A percentile compares a stretch with the other conserved stretches of the same genome.
These are phyloP conservation scores for Cucurbita argyrosperma DNA, from an alignment of 306 rosid species.

Conservation along the genomic window DNA sequence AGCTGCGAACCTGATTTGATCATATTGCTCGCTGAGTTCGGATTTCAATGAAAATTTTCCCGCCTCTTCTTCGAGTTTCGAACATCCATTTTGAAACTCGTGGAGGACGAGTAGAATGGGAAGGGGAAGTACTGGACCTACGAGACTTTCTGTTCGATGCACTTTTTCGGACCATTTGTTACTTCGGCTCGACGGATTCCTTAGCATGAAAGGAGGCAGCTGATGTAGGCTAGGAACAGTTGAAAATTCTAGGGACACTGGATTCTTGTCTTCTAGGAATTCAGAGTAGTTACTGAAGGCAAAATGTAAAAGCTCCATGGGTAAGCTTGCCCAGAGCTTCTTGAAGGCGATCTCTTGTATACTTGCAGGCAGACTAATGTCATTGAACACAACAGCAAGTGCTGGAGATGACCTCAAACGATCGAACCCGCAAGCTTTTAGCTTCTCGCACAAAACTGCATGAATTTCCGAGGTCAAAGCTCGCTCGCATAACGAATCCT, in stretches of 20 bases:
- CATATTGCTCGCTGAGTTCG: slow-evolving; percentile 16
- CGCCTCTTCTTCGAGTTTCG: slow-evolving; percentile 13
- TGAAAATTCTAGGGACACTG: slow-evolving; percentile 30
- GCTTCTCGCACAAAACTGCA: slow-evolving; percentile 42
- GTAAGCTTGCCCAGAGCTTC: slow-evolving; percentile 52
- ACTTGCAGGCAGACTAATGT: slow-evolving; percentile 37
- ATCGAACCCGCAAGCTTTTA: slow-evolving; percentile 38
- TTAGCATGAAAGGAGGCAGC: slow-evolving; percentile 54
- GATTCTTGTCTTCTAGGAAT: slow-evolving; percentile 15
- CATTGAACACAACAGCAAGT: slow-evolving; percentile 25
- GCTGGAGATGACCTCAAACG: slow-evolving; percentile 34
- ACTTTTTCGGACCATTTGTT: slow-evolving; percentile 28
- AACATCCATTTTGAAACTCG: slow-evolving; percentile 29
- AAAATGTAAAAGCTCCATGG: slow-evolving; percentile 36
- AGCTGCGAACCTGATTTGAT: slow-evolving; percentile 35
- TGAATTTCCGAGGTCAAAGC: slow-evolving; percentile 22
- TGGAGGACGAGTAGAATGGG: slow-evolving; percentile 38
- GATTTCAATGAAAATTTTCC: slow-evolving; percentile 17
- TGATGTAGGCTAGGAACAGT: slow-evolving; percentile 39
- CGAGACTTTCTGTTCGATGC: slow-evolving; percentile 21
- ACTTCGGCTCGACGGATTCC: slow-evolving; percentile 32
- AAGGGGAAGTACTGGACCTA: slow-evolving; percentile 66
- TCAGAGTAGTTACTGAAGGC: slow-evolving; percentile 37
- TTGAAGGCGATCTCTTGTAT: slow-evolving; percentile 13
- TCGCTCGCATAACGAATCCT: slow-evolving; percentile 6